Evolutionary conservation across 768 basidiomycete species (phyloP).

Genomic region (Cytidiella melzeri): DNA sequence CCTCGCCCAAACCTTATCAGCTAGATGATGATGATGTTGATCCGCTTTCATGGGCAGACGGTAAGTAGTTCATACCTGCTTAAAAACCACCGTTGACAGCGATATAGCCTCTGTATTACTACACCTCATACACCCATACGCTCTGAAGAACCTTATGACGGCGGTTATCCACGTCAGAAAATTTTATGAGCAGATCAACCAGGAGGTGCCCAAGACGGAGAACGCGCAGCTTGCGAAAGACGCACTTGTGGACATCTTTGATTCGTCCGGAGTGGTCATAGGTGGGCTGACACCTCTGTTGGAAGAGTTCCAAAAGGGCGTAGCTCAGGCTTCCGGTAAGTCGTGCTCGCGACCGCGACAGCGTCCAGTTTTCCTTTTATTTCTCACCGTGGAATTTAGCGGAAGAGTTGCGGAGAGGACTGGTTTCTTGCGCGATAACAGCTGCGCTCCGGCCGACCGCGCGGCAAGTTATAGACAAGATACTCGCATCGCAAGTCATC

Average conservation of each 20-base stretch:
- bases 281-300: constrained; percentile 44
- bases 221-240: constrained; percentile 60
- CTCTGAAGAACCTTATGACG: constrained; percentile 42
- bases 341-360: neutral
- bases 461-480: constrained; percentile 36
- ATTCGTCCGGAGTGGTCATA: constrained; percentile 61
- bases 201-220: constrained; percentile 51
- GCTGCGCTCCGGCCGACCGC: constrained; percentile 38
- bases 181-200: constrained; percentile 48
- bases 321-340: constrained; percentile 18
- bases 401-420: constrained; percentile 42
- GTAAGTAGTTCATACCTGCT: constrained; percentile 1
- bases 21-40: constrained; percentile 4
- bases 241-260: constrained; percentile 55
- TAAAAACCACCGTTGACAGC: too few relatives aligned
- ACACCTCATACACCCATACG: constrained; percentile 56
- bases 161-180: constrained; percentile 52
- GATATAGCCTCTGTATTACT: constrained; percentile 41
- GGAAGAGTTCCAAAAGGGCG: constrained; percentile 28
- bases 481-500: constrained; percentile 45
- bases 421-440: constrained; percentile 57
- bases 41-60: neutral
- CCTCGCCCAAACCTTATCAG: constrained; percentile 3
- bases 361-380: neutral
- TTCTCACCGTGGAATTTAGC: constrained; percentile 30